Evolutionary conservation across 2,329 filamentous ascomycete genomes (phyloP).

Genomic region (Beauveria pseudobassiana): DNA sequence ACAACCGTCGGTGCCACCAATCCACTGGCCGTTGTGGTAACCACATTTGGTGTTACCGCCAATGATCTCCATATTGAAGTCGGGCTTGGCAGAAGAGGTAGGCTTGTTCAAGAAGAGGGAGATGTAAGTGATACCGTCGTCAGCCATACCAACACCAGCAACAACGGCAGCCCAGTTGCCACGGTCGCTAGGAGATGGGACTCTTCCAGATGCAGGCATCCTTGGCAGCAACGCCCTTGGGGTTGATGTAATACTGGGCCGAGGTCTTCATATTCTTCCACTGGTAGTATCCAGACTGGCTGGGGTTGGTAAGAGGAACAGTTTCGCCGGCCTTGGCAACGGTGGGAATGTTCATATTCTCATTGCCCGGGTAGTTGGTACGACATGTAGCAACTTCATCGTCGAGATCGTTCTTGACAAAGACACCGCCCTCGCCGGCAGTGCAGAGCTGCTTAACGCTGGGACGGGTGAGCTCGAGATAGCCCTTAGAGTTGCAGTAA

Average conservation of each 20-base stretch:
- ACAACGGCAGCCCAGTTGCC: conserved; percentile 88
- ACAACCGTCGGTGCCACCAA: conserved; percentile 57
- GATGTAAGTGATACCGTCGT: conserved; percentile 61
- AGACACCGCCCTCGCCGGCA: conserved; percentile 60
- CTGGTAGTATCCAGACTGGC: conserved; percentile 64
- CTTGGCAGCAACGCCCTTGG: conserved; percentile 56
- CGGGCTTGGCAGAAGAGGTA: conserved; percentile 60
- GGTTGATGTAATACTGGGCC: conserved; percentile 96
- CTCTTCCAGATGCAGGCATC: conserved; percentile 71
- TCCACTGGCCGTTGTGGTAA: conserved; percentile 57
- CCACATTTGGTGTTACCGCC: conserved; percentile 60
- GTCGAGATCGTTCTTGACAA: conserved; percentile 66
- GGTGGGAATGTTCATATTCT: conserved; percentile 78
- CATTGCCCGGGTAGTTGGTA: conserved; percentile 92
- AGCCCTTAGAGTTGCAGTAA: conserved; percentile 64
- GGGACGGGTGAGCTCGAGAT: conserved; percentile 69
- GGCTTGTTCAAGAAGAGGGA: conserved; percentile 80
- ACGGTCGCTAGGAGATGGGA: conserved; percentile 39
- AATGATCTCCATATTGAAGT: conserved; percentile 71
- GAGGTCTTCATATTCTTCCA: conserved; percentile 72
- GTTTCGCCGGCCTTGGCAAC: conserved; percentile 51
- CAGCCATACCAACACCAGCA: conserved; percentile 68
- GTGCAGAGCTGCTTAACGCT: conserved; percentile 66
- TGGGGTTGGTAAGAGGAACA: conserved; percentile 66
- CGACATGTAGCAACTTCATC: conserved; percentile 71